Base-by-base conservation (phyloP, 2,329 filamentous ascomycete species). In the Lachnellula occidentalis region DNA sequence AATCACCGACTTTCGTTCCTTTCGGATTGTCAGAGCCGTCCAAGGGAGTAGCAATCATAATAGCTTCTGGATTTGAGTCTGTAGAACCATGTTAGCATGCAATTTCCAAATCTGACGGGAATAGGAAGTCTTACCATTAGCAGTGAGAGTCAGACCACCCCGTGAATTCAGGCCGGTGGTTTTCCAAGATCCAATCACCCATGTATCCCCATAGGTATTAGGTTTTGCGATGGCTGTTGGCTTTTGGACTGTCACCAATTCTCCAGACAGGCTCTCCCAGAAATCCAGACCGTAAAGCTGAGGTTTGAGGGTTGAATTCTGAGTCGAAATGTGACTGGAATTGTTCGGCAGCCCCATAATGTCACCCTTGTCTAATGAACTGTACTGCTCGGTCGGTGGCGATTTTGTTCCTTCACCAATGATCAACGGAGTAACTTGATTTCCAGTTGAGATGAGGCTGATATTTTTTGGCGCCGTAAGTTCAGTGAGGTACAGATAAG, bases 1-100 rank as follows among this genome's bases (percentile, higher is more conserved):
- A 71, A 66, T 89, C 86, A 15, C 86, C 86, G 53, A 90, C 77
- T 64, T 81, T 84, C 57, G 78, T 81, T 55, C 76, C 74, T 1
- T 69, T 70, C 1, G 80, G 79, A 68, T 88, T 88, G 22, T 71
- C 73, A 46, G 79, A 78, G 43, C 83, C 84, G 60, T 89, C 86
- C 1, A 89, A 75, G 4, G 86, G 85, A 1, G 73, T 67, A 21
- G 83, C 83, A 55, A 90, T 80, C 53, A 83, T 70, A 61, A 90
- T 84, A 45, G 81, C 75, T 69, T 90, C 86, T 0, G 86, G 86
- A 64, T 89, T 89, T 42, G 80, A 81, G 66, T 89, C 85, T 73
- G 57, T 39, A 11, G 47, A 6, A 41, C 8, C 15, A 4, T 17
- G 39, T 59, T 7, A 53, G 48, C 8, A 22, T 19, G 15, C 41